These are phyloP conservation scores for Wallacemonas sp. DNA, from an alignment of 208 protist species.

Conservation along the genomic window DNA sequence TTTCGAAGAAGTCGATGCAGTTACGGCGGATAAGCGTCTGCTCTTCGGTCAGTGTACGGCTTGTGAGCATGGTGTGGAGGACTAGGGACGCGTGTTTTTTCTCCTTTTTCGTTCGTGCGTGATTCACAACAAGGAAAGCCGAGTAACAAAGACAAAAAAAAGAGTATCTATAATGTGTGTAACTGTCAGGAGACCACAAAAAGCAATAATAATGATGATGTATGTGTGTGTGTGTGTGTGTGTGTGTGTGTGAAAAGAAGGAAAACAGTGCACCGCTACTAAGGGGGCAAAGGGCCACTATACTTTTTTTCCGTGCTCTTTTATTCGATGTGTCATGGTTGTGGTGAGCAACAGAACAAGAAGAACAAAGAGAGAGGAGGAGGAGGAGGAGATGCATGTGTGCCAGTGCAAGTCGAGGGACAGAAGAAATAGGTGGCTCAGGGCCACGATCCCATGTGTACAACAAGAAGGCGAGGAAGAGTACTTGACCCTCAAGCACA, in stretches of 20 bases:
- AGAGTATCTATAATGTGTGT: constrained; percentile 11
- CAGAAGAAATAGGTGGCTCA: too few species aligned
- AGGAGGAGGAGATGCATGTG: background rate
- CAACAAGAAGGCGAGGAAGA: too few species aligned
- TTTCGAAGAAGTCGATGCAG: constrained; percentile 91
- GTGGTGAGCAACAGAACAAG: constrained; percentile 3
- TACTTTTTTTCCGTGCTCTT: too few species aligned
- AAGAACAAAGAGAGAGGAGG: constrained; percentile 12
- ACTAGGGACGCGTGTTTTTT: background rate
- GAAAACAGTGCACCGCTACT: too few species aligned
- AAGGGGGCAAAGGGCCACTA: too few species aligned
- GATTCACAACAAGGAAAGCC: background rate
- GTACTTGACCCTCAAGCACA: too few species aligned
- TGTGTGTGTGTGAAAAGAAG: background rate
- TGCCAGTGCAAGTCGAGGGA: too few species aligned
- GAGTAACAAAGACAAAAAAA: background rate
- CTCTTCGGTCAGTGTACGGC: constrained; percentile 84
- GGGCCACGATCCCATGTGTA: too few species aligned
- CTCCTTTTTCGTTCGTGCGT: background rate
- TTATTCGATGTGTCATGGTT: background rate
- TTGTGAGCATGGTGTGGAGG: constrained; percentile 60
- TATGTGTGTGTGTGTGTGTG: background rate
- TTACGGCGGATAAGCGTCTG: constrained; percentile 86
- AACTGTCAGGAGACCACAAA: background rate
- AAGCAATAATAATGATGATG: background rate